These are phyloP conservation scores for Moringa oleifera DNA, from an alignment of 345 rosid species.

Conservation along the genomic window DNA sequence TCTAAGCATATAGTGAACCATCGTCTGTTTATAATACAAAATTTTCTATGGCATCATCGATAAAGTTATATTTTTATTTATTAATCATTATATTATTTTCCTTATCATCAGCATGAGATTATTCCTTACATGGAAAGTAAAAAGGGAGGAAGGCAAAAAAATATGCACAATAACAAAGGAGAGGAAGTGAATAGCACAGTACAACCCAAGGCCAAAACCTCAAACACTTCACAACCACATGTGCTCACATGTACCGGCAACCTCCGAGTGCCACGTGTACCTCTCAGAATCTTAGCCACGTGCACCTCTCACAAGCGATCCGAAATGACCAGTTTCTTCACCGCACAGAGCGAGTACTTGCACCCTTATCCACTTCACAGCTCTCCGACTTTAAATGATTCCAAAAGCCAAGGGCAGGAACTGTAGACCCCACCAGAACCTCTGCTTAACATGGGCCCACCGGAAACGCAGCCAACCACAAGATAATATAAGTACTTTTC, in stretches of 20 bases:
- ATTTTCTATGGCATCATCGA: no score
- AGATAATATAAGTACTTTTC: conserved; percentile 36
- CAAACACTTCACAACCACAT: background rate
- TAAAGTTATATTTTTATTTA: no score
- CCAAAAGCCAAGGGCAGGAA: conserved; percentile 18
- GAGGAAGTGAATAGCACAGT: background rate
- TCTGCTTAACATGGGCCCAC: conserved; percentile 15
- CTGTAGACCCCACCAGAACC: conserved; percentile 10
- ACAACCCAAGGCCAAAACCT: background rate
- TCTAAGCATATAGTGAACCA: no score
- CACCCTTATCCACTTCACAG: background rate
- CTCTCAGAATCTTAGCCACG: background rate
- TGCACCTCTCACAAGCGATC: background rate
- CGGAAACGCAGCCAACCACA: conserved; percentile 45
- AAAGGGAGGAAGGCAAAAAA: no score
- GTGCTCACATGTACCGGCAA: background rate
- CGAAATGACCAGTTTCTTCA: background rate
- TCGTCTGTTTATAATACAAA: no score
- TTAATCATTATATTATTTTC: no score
- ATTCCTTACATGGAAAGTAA: no score
- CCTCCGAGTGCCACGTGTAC: background rate
- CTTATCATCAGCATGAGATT: no score
- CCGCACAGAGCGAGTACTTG: background rate
- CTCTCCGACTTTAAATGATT: conserved; percentile 12
- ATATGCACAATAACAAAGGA: no score